Base-by-base conservation (phyloP, 257 asterid genomes). In the Pogostemon cablin region DNA sequence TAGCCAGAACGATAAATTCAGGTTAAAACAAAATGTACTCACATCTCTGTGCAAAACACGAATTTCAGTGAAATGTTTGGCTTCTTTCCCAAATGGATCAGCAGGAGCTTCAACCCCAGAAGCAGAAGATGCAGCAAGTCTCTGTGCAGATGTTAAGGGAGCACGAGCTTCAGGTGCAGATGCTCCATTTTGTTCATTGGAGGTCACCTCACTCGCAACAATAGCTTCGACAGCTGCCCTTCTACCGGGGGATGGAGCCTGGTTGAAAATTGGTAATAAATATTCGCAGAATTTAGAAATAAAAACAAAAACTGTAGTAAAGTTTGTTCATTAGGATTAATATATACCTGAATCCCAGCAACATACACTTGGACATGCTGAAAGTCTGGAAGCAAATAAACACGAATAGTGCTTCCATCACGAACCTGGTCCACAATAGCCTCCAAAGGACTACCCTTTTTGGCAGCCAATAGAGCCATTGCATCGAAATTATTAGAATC, bases 31-130 rank as follows among this genome's bases (percentile, higher is more conserved):
- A 67, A 56, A 35, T 56, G 9, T 44, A 72, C 98, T 78, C 76
- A 95, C 99, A 71, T 95, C 95, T 91, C 98, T 88, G 76, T 90
- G 89, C 76, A 91, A 79, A 9, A 95, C 97, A 50, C 98, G 99
- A 39, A 81, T 79, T 83, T 95, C 99, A 0, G 99, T 88, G 79
- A 89, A 95, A 82, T 91, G 99, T 76, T 91, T 95, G 67, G 99
- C 98, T 81, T 95, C 99, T 79, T 83, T 95, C 48, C 96, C 99
- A 72, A 77, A 95, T 43, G 96, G 90, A 75, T 95, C 99, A 48
- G 93, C 87, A 17, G 90, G 81, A 78, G 81, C 95, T 78, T 91
- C 99, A 73, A 73, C 80, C 63, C 74, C 67, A 50, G 92, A 64
- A 58, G 81, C 84, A 37, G 95, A 78, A 34, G 92, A 78, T 67